Base-by-base conservation (phyloP, 306 rosid genomes). In the Corylus avellana region DNA sequence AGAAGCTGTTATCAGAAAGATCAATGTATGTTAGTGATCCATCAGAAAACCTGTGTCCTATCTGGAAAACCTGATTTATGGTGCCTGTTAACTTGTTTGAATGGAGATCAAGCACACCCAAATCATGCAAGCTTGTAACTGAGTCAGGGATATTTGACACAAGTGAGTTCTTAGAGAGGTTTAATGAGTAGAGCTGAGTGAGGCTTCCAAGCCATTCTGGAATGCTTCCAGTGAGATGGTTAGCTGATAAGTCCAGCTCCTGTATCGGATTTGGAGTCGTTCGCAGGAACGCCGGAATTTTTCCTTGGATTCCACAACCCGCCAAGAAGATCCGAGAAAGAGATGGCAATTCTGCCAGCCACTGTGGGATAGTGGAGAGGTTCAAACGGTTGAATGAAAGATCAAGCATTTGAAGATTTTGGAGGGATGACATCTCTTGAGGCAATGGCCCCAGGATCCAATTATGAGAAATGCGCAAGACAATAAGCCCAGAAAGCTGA, bases 61-160 rank as follows among this genome's bases (percentile, higher is more conserved):
- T 81, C 55, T 72, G 73, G 70, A 90, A 86, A 67, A 85, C 80
- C 56, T 22, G 57, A 35, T 78, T 74, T 66, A 89, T 79, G 8
- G 88, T 82, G 20, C 97, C 93, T 29, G 80, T 78, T 73, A 92
- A 72, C 81, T 80, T 92, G 57, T 92, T 92, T 66, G 92, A 88
- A 84, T 89, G 92, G 79, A 91, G 94, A 85, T 93, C 91, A 79
- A 91, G 89, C 68, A 87, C 82, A 49, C 82, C 83, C 32, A 91
- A 81, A 68, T 78, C 70, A 16, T 58, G 59, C 82, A 89, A 83
- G 27, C 83, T 87, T 58, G 81, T 72, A 32, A 92, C 47, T 12
- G 91, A 89, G 72, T 79, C 79, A 2, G 94, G 94, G 32, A 93
- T 89, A 71, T 70, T 48, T 39, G 89, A 89, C 58, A 80, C 79